A percentile compares a stretch with the other conserved stretches of the same genome.
These are phyloP conservation scores for Backusella luteola DNA, from an alignment of 192 early-diverging fungal species.

Conservation along the genomic window DNA sequence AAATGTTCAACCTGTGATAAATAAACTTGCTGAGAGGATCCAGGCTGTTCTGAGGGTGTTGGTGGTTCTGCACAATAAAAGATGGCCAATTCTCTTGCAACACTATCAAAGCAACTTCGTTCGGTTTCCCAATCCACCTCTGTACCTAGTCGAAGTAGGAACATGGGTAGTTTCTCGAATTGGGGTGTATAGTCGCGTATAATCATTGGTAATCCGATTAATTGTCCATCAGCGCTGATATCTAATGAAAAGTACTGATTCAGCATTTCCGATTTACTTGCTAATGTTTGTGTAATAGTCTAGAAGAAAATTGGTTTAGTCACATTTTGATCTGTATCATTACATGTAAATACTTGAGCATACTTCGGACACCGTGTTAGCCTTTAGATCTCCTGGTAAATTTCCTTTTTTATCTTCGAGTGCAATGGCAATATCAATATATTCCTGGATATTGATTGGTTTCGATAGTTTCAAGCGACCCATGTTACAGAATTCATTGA, in stretches of 20 bases:
- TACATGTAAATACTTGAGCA: not conserved
- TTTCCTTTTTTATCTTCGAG: constrained; percentile 45
- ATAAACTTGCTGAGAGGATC: constrained; percentile 42
- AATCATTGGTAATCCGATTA: constrained; percentile 77
- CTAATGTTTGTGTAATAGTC: constrained; percentile 48
- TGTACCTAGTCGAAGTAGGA: constrained; percentile 75
- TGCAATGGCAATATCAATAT: constrained; percentile 68
- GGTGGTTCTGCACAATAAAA: constrained; percentile 60
- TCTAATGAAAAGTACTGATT: constrained; percentile 85
- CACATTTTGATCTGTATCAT: not conserved
- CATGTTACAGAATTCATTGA: constrained; percentile 88
- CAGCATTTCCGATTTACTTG: constrained; percentile 73
- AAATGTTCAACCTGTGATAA: constrained; percentile 71
- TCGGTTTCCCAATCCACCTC: constrained; percentile 88
- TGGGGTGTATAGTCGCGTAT: constrained; percentile 80
- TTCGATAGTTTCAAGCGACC: constrained; percentile 67
- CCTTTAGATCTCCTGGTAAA: constrained; percentile 49
- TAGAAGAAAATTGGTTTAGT: constrained; percentile 8
- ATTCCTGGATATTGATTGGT: constrained; percentile 65
- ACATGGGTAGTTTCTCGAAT: constrained; percentile 81
- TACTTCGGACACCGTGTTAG: constrained; percentile 58
- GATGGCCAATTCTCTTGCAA: constrained; percentile 66
- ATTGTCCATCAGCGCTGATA: constrained; percentile 60
- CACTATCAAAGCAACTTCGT: constrained; percentile 76
- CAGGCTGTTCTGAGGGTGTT: constrained; percentile 9